Conservation (phyloP, 768 basidiomycete species). For the Collybia sordida region DNA sequence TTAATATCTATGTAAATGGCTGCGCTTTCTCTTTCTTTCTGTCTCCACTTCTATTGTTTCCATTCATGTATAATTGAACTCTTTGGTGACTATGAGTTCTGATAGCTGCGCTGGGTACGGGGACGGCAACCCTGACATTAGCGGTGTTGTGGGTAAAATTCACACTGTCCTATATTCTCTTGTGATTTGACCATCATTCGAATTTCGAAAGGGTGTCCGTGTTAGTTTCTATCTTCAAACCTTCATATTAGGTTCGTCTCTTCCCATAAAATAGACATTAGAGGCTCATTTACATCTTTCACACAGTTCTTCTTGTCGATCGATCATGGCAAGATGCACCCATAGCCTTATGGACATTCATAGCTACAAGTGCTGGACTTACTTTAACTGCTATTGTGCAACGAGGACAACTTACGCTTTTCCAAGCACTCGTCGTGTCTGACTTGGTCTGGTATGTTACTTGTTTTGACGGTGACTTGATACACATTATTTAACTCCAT, state of each 20-base stretch:
- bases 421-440: slow-evolving; percentile 40
- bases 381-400: slow-evolving; percentile 37
- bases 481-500: neutral
- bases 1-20: neutral
- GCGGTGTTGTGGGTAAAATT: slow-evolving; percentile 23
- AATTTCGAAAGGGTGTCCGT: slow-evolving; percentile 28
- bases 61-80: neutral
- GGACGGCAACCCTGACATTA: slow-evolving; percentile 31
- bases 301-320: slow-evolving; percentile 36
- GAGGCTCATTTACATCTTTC: neutral
- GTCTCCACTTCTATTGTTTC: neutral
- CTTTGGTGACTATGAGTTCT: slow-evolving; percentile 7
- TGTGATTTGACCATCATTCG: neutral
- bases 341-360: slow-evolving; percentile 42
- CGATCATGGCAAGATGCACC: slow-evolving; percentile 40
- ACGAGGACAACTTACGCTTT: slow-evolving; percentile 30
- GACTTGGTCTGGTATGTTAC: slow-evolving; percentile 38
- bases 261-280: neutral
- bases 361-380: slow-evolving; percentile 38
- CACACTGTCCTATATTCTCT: neutral
- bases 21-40: neutral
- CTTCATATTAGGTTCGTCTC: slow-evolving; percentile 20
- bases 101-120: slow-evolving; percentile 15
- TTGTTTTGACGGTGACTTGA: neutral
- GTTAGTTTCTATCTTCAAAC: slow-evolving; percentile 30